These are phyloP conservation scores for Haberlea rhodopensis DNA, from an alignment of 257 asterid species.

Conservation along the genomic window DNA sequence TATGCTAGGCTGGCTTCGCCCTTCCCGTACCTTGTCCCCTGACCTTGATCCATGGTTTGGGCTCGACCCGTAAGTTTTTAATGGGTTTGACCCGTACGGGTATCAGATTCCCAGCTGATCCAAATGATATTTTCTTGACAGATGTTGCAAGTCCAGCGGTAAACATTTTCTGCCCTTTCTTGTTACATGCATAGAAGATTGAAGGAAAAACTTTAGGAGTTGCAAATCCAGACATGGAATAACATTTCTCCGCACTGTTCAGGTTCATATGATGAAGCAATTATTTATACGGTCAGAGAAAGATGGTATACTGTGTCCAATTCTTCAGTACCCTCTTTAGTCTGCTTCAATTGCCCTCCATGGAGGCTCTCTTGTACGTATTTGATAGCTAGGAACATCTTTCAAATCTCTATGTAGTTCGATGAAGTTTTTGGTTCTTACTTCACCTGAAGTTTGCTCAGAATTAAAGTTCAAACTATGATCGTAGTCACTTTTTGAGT, in stretches of 20 bases:
- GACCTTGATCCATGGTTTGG: no score
- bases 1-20: no score
- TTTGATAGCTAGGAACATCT: neutral
- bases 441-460: neutral
- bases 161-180: slow-evolving; percentile 15
- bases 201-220: neutral
- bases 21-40: no score
- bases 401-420: neutral
- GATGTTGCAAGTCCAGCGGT: slow-evolving; percentile 99
- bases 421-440: neutral
- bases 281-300: slow-evolving; percentile 67
- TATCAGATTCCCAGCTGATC: slow-evolving; percentile 87
- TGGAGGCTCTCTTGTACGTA: slow-evolving; percentile 91
- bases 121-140: slow-evolving; percentile 91
- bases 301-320: slow-evolving; percentile 96
- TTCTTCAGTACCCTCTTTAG: slow-evolving; percentile 95
- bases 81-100: no score
- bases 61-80: no score
- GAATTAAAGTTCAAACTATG: neutral
- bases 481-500: neutral
- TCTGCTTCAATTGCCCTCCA: slow-evolving; percentile 89
- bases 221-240: slow-evolving; percentile 4
- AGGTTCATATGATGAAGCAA: slow-evolving; percentile 99
- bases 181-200: neutral
- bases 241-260: slow-evolving; percentile 17